Percentiles rank a stretch among this genome's conserved stretches.
Evolutionary conservation across 1,284 basidiomycete genomes (phyloP).

Genomic region (Ceratobasidium sp.): DNA sequence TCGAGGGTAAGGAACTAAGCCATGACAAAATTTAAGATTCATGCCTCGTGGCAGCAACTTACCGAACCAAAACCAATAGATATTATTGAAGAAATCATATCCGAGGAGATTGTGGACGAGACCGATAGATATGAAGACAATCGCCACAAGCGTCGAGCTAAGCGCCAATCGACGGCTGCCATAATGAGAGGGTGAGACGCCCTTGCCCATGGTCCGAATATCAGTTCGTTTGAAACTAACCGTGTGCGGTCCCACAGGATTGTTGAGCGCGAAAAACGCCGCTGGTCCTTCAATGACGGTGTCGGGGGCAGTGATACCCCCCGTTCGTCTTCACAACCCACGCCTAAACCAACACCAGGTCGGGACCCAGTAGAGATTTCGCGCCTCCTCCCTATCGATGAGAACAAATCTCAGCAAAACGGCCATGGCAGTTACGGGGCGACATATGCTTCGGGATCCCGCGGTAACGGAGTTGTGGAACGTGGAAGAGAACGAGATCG

Average conservation of each 20-base stretch:
- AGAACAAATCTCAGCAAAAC: conserved; percentile 2
- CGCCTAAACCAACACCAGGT: conserved; percentile 23
- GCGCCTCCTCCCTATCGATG: conserved; percentile 25
- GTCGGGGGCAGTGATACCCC: conserved; percentile 15
- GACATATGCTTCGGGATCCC: conserved; percentile 8
- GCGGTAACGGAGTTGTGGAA: conserved; percentile 8
- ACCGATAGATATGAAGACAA: conserved; percentile 89
- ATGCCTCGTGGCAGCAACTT: conserved; percentile 12
- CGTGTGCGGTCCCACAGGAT: conserved; percentile 47
- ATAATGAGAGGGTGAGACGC: conserved; percentile 70
- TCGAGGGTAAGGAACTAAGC: conserved; percentile 65
- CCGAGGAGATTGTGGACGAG: conserved; percentile 89
- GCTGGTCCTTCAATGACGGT: conserved; percentile 12
- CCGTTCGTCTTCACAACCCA: conserved; percentile 12
- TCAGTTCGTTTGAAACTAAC: background rate
- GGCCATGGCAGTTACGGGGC: conserved; percentile 14
- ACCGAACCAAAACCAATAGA: conserved; percentile 46
- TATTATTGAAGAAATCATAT: conserved; percentile 77
- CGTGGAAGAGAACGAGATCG: conserved; percentile 29
- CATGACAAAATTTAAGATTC: conserved; percentile 15
- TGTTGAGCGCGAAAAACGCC: conserved; percentile 52
- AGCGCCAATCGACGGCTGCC: conserved; percentile 71
- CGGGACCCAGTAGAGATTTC: conserved; percentile 20
- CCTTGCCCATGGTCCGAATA: background rate
- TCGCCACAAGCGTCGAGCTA: conserved; percentile 73